Evolutionary conservation across 2,329 filamentous ascomycete species (phyloP), one percentile per base, ranked within the genome.

Genomic region (Amesomyces nigricolor): DNA sequence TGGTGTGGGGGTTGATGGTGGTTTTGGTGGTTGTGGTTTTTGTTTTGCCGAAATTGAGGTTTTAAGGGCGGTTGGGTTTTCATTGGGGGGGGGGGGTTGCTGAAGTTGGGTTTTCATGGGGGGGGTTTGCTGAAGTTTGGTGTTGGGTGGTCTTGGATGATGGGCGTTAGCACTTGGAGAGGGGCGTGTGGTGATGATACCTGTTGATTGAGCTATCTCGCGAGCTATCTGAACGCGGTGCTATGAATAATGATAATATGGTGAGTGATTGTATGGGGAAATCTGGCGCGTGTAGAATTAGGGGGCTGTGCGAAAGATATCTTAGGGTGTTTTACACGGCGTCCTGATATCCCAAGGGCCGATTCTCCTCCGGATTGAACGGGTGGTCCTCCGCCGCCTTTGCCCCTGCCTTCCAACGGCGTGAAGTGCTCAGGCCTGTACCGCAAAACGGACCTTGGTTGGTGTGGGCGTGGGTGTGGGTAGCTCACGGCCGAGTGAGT

Each of bases 1-100:
- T 89, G 79, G 91, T 96, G 47, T 88, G 86, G 64, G 89, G 82
- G 30, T 70, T 96, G 59, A 92, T 90, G 85, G 64, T 95, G n/a
- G 72, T 83, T 26, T 80, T 90, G 16, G 74, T 96, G 37, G 64
- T 95, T 68, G 71, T 96, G 61, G 91, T 96, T 11, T 92, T 92
- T 74, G 79, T 92, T 49, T 75, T 90, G 67, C 92, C 92, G 0
- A 97, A 96, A 75, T 72, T 96, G 68, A 80, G 92, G 65, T 94
- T 96, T 66, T 96, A 66, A 75, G 32, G 22, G 17, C 17, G 17
- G 17, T 19, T 5, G 22, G 22, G 22, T 26, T 5, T 35, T 35
- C 32, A 35, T 13, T 4, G 3, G 32, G 9, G 8, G 9, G 8
- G 4, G 32, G 45, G 16, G 38, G 37, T 5, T 39, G 3, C 13